A percentile compares a stretch with the other conserved stretches of the same genome.
These are phyloP conservation scores for Echria macrotheca DNA, from an alignment of 495 filamentous ascomycete genomes.

Conservation along the genomic window DNA sequence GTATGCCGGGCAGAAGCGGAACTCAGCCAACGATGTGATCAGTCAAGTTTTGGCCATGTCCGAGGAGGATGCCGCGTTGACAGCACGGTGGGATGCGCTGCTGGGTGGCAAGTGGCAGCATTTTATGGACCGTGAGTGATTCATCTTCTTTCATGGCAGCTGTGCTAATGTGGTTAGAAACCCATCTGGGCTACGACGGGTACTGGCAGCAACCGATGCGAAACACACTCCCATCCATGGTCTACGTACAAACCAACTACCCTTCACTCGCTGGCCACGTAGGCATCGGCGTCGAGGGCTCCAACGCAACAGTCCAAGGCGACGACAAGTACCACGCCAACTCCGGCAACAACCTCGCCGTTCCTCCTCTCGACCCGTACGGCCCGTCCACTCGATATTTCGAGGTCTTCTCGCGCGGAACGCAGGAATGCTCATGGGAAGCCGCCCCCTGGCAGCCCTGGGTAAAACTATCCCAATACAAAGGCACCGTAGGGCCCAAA, in stretches of 20 bases:
- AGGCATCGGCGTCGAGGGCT: constrained; percentile 60
- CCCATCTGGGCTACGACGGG: constrained; percentile 47
- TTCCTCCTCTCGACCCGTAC: constrained; percentile 59
- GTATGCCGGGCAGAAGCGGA: constrained; percentile 59
- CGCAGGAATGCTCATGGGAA: constrained; percentile 51
- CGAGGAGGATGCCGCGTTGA: constrained; percentile 56
- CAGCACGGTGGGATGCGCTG: constrained; percentile 56
- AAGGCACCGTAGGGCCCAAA: constrained; percentile 48
- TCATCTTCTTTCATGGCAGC: too few relatives aligned
- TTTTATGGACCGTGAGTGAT: constrained; percentile 56
- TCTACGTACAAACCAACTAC: constrained; percentile 52
- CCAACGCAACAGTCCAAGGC: constrained; percentile 59
- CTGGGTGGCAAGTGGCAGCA: constrained; percentile 68
- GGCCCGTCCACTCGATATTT: constrained; percentile 56
- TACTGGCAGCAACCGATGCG: constrained; percentile 70
- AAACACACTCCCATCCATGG: constrained; percentile 56
- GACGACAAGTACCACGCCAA: constrained; percentile 61
- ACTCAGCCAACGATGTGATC: constrained; percentile 57
- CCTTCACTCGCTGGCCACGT: constrained; percentile 56
- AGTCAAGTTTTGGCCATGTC: constrained; percentile 55
- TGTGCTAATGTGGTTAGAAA: constrained; percentile 31
- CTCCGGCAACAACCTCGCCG: constrained; percentile 47
- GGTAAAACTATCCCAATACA: constrained; percentile 51
- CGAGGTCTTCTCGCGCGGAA: constrained; percentile 63
- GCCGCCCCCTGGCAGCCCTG: constrained; percentile 48